Base-by-base conservation (phyloP, 352 stramenopile species). In the Globisporangium splendens region DNA sequence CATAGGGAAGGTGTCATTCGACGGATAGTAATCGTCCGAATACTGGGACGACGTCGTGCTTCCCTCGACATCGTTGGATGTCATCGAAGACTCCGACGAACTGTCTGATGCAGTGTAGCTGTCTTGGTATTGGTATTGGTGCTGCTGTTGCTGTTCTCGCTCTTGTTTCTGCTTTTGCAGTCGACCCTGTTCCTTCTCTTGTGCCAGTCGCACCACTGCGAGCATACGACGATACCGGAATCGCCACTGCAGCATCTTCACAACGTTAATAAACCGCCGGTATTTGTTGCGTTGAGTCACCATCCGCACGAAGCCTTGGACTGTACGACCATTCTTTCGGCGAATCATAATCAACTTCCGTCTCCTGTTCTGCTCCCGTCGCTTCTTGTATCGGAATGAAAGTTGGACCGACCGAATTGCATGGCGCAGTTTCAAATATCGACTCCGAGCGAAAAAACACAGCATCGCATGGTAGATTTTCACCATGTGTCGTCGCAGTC, bases 11-110 rank as follows among this genome's bases (percentile, higher is more conserved):
- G 62, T 72, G 43, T 86, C 70, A 13, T 75, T 80, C 55, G 80
- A 84, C 12, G 76, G 55, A 61, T 80, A 86, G 8, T 73, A 59
- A 52, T 91, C 78, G n/a, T 89, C 78, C 43, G 78, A 89, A 51
- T 85, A 79, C 13, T 73, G 72, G 13, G 81, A 88, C 28, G 83
- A 89, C 7, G 69, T 35, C 28, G 28, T 68, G 54, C 83, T 71
- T 15, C 78, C 79, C 66, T 91, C 83, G 17, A 89, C 77, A 49
- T 91, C 83, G 53, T 93, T 86, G 10, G 79, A 91, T 0, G 74
- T 79, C 47, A 90, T 47, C 0, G 79, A 90, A 8, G 71, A 57
- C 22, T 82, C 70, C 2, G 72, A 82, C 14, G 83, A 92, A 21
- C 71, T 88, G 15, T 83, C 70, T 3, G 83, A 93, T 4, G 77